Evolutionary conservation across 2,329 filamentous ascomycete genomes (phyloP).

Genomic region (Arthrobotrys sphaeroides): DNA sequence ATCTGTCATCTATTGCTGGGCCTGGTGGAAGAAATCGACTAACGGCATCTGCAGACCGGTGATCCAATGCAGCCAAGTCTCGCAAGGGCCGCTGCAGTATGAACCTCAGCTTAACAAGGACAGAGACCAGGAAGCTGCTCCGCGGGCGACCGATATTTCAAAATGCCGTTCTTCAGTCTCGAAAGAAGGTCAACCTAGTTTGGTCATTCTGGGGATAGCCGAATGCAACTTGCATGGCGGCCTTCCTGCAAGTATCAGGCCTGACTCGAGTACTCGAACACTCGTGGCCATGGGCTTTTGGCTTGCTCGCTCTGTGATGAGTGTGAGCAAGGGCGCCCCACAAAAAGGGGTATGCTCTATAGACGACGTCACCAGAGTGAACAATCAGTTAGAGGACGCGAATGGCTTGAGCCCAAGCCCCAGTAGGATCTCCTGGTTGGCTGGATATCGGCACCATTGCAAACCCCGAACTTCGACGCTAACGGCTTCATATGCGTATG

Average conservation of each 20-base stretch:
- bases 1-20: neutral
- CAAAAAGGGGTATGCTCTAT: neutral
- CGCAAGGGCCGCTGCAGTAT: neutral
- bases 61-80: neutral
- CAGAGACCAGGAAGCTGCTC: neutral
- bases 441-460: neutral
- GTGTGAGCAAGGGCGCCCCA: neutral
- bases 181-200: neutral
- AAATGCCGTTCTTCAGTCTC: neutral
- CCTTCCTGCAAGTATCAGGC: neutral
- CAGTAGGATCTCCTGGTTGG: neutral
- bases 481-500: neutral
- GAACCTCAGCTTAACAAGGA: slow-evolving; percentile 1
- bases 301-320: too few relatives aligned
- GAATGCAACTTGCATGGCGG: neutral
- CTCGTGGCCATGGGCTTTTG: neutral
- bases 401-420: neutral
- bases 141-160: neutral
- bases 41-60: neutral
- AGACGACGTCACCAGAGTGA: slow-evolving; percentile 12
- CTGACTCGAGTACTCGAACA: too few relatives aligned
- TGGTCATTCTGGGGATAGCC: neutral
- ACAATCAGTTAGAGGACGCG: neutral
- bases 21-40: neutral
- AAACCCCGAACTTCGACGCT: neutral